Evolutionary conservation across 139 green algal species (phyloP), one percentile per base, ranked within the genome.

Genomic region (Chlorella ohadii): DNA sequence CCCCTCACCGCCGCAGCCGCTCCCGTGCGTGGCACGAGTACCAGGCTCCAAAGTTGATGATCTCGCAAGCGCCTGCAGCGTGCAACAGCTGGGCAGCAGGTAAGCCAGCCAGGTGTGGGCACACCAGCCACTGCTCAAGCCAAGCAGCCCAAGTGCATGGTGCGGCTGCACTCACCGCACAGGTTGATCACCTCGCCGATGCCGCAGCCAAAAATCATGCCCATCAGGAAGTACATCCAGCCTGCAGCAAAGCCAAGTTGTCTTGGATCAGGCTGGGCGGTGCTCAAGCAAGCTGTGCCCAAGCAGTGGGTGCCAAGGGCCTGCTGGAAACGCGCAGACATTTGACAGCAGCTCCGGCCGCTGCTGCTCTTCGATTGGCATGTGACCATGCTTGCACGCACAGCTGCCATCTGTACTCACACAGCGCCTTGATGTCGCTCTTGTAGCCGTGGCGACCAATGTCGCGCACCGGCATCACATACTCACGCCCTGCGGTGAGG

Each of bases 11-110:
- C 9, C 88, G 56, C 41, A 91, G 59, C 51, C 86, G 88, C 85
- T 91, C 86, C 15, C 88, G 77, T 2, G 86, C 71, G 19, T 91
- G 88, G 78, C 88, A 91, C 27, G 34, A 74, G 67, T 87, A 91
- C 39, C 82, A 91, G 25, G 88, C 88, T 15, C 28, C 72, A 34
- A 83, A 91, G 85, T 91, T 91, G 55, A 59, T 59, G 51, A 59
- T 22, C 51, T 59, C 51, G 15, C 51, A 59, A 2, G 51, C 51
- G 51, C 51, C 51, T 59, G 51, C 51, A 59, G 15, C 19, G 51
- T 19, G 12, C 12, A 13, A 59, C 19, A 51, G 44, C 9, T 9
- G 9, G 51, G 51, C 51, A 22, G 51, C 51, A 9, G 51, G 6
- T 9, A 9, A 59, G 51, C 22, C 51, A 59, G 51, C 51, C 6